A percentile compares a stretch with the other conserved stretches of the same genome.
Conservation (phyloP, 495 filamentous ascomycete species). For the Hypoxylon lienhwacheense region DNA sequence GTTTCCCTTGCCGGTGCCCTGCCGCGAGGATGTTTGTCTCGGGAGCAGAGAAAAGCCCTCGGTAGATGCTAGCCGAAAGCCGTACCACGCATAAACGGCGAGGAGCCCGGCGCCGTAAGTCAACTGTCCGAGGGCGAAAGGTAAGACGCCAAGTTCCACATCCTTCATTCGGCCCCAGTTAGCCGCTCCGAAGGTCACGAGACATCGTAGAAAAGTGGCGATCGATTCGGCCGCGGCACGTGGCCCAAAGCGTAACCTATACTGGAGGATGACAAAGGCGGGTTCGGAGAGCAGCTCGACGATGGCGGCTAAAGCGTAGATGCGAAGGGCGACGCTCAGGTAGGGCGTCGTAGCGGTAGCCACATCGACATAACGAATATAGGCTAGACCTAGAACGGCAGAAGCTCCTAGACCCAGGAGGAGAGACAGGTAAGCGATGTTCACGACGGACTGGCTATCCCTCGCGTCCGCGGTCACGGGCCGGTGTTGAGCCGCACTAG, state of each 20-base stretch:
- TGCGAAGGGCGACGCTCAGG: conserved; percentile 61
- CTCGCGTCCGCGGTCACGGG: conserved; percentile 28
- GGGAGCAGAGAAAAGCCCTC: conserved; percentile 62
- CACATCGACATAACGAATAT: conserved; percentile 58
- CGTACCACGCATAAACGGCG: conserved; percentile 62
- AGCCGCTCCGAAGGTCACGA: conserved; percentile 66
- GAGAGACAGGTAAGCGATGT: conserved; percentile 80
- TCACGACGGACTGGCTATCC: conserved; percentile 71
- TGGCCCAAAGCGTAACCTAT: conserved; percentile 74
- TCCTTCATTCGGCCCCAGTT: conserved; percentile 55
- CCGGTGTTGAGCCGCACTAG: conserved; percentile 13
- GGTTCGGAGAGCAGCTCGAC: conserved; percentile 84
- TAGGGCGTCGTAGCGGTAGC: conserved; percentile 59
- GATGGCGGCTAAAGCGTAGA: conserved; percentile 75
- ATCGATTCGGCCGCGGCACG: conserved; percentile 77
- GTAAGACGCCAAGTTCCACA: conserved; percentile 69
- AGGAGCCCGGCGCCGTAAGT: conserved; percentile 70
- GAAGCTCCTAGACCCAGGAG: conserved; percentile 67
- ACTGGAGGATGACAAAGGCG: conserved; percentile 79
- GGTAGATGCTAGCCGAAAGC: conserved; percentile 44
- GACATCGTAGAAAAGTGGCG: conserved; percentile 75
- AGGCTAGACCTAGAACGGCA: conserved; percentile 62
- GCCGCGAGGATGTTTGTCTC: conserved; percentile 23
- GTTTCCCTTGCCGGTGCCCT: conserved; percentile 12
- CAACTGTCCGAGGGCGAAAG: conserved; percentile 88